Conservation (phyloP, 2,329 filamentous ascomycete genomes). For the Pseudonectria foliicola region DNA sequence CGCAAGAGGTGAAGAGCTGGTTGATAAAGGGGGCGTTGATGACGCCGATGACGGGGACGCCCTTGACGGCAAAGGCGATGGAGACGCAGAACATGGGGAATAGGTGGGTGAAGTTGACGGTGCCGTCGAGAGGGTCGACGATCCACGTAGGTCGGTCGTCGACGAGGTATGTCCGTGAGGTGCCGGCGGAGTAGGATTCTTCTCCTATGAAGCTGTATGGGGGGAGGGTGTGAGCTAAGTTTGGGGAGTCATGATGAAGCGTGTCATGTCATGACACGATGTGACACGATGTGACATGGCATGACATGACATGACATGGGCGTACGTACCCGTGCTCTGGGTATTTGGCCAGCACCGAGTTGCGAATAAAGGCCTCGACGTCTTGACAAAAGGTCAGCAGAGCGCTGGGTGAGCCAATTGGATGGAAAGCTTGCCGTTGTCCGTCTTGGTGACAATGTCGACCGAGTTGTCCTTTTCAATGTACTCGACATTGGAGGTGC, state of each 20-base stretch:
- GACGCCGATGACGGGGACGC: constrained; percentile 58
- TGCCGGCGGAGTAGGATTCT: constrained; percentile 64
- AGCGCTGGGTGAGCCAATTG: constrained; percentile 1
- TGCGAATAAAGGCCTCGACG: constrained; percentile 63
- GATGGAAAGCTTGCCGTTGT: constrained; percentile 48
- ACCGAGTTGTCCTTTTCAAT: constrained; percentile 67
- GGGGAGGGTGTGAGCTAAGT: constrained; percentile 1
- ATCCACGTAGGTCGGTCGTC: constrained; percentile 61
- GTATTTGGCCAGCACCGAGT: constrained; percentile 50
- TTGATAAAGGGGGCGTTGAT: constrained; percentile 65
- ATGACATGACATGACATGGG: constrained; percentile 5
- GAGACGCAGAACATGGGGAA: constrained; percentile 79
- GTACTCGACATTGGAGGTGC: constrained; percentile 14
- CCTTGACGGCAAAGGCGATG: constrained; percentile 58
- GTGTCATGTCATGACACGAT: constrained; percentile 8
- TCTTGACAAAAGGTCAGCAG: constrained; percentile 36
- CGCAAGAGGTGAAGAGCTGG: constrained; percentile 62
- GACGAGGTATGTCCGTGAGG: constrained; percentile 63
- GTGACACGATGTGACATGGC: neutral
- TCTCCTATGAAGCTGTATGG: constrained; percentile 66
- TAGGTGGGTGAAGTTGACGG: constrained; percentile 74
- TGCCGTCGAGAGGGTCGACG: constrained; percentile 71
- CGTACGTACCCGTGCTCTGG: constrained; percentile 56
- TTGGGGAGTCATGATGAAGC: neutral
- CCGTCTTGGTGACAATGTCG: constrained; percentile 71